A percentile compares a stretch with the other conserved stretches of the same genome.
These are phyloP conservation scores for Debaryomyces nepalensis DNA, from an alignment of 1,139 yeast genomes.

Conservation along the genomic window DNA sequence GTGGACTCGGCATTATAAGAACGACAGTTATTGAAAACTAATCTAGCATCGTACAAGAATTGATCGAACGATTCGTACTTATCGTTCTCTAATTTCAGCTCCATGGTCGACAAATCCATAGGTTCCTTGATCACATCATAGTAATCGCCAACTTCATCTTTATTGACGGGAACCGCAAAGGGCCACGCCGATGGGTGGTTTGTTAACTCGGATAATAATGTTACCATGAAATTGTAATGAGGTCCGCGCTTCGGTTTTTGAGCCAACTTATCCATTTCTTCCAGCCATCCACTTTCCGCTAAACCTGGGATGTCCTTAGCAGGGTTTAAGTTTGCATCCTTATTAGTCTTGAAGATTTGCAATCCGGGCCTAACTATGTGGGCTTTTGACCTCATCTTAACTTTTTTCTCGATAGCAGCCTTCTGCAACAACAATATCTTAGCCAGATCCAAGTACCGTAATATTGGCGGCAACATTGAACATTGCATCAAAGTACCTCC, in stretches of 20 bases:
- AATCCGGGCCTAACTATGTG: constrained; percentile 85
- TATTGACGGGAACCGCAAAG: constrained; percentile 88
- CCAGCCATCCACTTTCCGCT: constrained; percentile 95
- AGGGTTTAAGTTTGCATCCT: constrained; percentile 44
- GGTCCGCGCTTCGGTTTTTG: constrained; percentile 95
- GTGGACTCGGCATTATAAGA: constrained; percentile 88
- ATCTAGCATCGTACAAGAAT: constrained; percentile 83
- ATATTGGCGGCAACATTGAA: constrained; percentile 81
- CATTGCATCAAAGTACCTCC: constrained; percentile 99
- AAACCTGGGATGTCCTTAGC: constrained; percentile 87
- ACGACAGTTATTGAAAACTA: constrained; percentile 89
- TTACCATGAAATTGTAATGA: constrained; percentile 92
- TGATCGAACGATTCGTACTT: constrained; percentile 90
- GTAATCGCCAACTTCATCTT: constrained; percentile 94
- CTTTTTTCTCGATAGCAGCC: constrained; percentile 88
- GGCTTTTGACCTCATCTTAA: constrained; percentile 76
- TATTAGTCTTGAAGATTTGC: constrained; percentile 64
- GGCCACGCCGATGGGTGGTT: constrained; percentile 99
- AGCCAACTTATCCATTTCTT: constrained; percentile 96
- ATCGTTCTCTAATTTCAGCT: constrained; percentile 87
- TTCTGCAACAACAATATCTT: constrained; percentile 85
- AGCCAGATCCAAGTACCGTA: constrained; percentile 84
- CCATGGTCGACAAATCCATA: constrained; percentile 98
- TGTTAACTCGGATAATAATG: constrained; percentile 82
- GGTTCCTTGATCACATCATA: constrained; percentile 97